Conservation (phyloP, 176 grass and related monocot species). For the Thalia dealbata region DNA sequence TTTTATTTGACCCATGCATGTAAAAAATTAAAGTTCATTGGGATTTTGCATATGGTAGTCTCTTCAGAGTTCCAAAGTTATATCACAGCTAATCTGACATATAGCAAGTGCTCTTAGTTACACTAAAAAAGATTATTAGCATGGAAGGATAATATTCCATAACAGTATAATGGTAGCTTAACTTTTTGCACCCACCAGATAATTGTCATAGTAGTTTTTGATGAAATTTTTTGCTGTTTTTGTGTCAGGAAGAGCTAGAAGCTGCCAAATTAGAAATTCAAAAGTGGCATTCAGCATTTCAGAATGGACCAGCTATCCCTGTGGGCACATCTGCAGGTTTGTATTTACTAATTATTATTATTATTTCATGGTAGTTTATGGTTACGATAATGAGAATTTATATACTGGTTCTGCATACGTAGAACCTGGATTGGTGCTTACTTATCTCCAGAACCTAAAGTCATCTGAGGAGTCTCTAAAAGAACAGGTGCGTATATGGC, state of each 20-base stretch:
- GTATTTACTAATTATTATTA: too few species aligned
- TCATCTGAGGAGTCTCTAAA: conserved; percentile 91
- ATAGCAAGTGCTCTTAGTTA: too few species aligned
- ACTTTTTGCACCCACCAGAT: not conserved
- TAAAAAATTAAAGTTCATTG: not conserved
- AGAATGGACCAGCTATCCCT: conserved; percentile 55
- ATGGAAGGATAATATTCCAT: not conserved
- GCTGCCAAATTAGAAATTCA: conserved; percentile 77
- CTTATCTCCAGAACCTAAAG: conserved; percentile 77
- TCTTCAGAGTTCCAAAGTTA: not conserved
- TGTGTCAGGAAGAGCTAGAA: conserved; percentile 52
- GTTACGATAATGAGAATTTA: not conserved
- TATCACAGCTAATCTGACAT: too few species aligned
- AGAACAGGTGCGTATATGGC: conserved; percentile 52
- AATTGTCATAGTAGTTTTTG: not conserved
- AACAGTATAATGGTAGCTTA: not conserved
- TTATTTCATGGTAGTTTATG: not conserved
- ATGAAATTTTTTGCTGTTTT: conserved; percentile 13
- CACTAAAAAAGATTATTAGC: not conserved
- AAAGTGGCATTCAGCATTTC: conserved; percentile 92
- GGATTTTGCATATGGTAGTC: not conserved
- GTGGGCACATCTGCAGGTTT: conserved; percentile 63
- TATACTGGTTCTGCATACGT: conserved; percentile 18
- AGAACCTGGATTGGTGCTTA: conserved; percentile 76
- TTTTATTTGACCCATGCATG: too few species aligned